These are phyloP conservation scores for Quercus agrifolia DNA, from an alignment of 306 rosid genomes.

Conservation along the genomic window DNA sequence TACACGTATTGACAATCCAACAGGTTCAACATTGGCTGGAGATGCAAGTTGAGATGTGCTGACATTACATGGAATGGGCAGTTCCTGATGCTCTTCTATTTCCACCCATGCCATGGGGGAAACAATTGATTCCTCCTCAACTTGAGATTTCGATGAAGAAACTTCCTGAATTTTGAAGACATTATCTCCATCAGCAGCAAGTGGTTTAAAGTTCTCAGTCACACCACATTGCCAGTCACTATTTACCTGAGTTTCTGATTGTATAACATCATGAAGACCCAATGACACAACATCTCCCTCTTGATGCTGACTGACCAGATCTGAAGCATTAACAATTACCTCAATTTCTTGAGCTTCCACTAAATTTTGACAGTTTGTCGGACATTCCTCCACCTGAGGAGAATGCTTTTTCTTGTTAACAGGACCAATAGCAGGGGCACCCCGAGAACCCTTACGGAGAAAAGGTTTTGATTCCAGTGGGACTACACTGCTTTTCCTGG, in stretches of 20 bases:
- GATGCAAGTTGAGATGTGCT: constrained; percentile 44
- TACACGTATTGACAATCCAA: constrained; percentile 59
- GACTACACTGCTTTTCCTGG: constrained; percentile 90
- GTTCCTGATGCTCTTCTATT: constrained; percentile 72
- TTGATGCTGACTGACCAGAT: constrained; percentile 49
- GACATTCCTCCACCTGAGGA: constrained; percentile 49
- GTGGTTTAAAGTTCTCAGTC: constrained; percentile 40
- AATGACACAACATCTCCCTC: constrained; percentile 37
- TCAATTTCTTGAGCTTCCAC: constrained; percentile 48
- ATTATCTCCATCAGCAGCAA: constrained; percentile 32
- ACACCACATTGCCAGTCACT: constrained; percentile 38
- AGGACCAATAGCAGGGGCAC: constrained; percentile 38
- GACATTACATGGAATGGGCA: constrained; percentile 42
- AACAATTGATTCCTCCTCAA: constrained; percentile 74
- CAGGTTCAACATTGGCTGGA: constrained; percentile 43
- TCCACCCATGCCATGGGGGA: constrained; percentile 88
- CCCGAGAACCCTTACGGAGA: constrained; percentile 80
- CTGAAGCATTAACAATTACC: constrained; percentile 48
- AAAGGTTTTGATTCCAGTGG: constrained; percentile 91
- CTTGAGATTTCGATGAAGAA: constrained; percentile 39
- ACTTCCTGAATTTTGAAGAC: constrained; percentile 42
- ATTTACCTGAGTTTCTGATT: constrained; percentile 45
- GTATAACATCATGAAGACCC: constrained; percentile 36
- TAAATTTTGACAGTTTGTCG: constrained; percentile 35
- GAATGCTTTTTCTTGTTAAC: constrained; percentile 55